phyloP scores from a whole-genome alignment of 1,139 yeast species.

The Zygosaccharomyces pseudobailii region DNA sequence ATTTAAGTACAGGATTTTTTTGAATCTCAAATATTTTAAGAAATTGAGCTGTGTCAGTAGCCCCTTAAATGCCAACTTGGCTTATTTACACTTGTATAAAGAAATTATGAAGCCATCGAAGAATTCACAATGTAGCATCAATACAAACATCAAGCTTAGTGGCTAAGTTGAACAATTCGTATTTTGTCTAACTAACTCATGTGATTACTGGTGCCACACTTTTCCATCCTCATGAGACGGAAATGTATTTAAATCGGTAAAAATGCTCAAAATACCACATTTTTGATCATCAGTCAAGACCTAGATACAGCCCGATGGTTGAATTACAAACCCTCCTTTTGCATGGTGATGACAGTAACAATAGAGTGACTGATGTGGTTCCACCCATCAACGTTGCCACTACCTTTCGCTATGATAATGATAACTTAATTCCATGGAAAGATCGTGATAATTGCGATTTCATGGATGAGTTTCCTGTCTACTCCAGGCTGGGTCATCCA shows the following conservation, averaged over 20 bases:
- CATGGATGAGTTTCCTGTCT: conserved; percentile 38
- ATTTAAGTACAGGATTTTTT: no score
- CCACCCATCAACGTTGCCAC: conserved; percentile 83
- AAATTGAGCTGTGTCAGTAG: no score
- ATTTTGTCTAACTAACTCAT: background rate
- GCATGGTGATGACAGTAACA: conserved; percentile 55
- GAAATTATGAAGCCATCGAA: no score
- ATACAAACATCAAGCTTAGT: no score
- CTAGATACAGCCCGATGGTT: conserved; percentile 28
- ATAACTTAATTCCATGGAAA: conserved; percentile 43
- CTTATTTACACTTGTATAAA: no score
- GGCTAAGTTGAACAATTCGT: background rate
- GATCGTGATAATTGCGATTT: conserved; percentile 35
- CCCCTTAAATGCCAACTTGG: no score
- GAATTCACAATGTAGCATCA: no score
- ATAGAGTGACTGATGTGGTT: conserved; percentile 42
- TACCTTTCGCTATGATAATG: conserved; percentile 60
- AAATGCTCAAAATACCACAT: background rate
- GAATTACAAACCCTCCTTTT: conserved; percentile 50
- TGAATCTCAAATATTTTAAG: no score
- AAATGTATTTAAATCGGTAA: background rate
- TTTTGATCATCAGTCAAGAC: background rate
- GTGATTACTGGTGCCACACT: background rate
- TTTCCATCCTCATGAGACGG: background rate
- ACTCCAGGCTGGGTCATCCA: conserved; percentile 74